Percentiles rank a stretch among this genome's conserved stretches.
Conservation (phyloP, 495 filamentous ascomycete genomes). For the Penicillium daleae region DNA sequence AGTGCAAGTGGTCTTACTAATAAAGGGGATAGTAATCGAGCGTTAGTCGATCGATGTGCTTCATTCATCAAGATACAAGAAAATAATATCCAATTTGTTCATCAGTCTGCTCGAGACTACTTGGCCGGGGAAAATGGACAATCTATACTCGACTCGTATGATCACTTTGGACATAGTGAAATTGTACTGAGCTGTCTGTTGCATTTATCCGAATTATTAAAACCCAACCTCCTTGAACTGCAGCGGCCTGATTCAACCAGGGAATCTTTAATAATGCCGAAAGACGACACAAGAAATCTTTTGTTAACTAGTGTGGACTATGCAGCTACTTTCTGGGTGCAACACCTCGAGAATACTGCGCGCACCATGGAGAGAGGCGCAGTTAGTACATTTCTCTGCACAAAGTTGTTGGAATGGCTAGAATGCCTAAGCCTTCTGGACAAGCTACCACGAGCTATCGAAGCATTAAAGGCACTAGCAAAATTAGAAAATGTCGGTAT, state of each 20-base stretch:
- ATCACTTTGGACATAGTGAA: constrained; percentile 21
- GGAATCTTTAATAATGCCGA: neutral
- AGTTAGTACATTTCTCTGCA: constrained; percentile 20
- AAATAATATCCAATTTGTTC: constrained; percentile 24
- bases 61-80: constrained; percentile 26
- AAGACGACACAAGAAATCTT: constrained; percentile 5
- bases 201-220: constrained; percentile 21
- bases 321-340: constrained; percentile 26
- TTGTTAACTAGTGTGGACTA: constrained; percentile 20
- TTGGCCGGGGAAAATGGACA: constrained; percentile 17
- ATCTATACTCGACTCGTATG: constrained; percentile 17
- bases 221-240: constrained; percentile 24
- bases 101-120: constrained; percentile 28
- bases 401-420: constrained; percentile 31
- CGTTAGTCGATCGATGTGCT: constrained; percentile 14
- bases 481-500: constrained; percentile 12
- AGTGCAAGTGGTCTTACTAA: constrained; percentile 2
- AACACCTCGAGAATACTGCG: constrained; percentile 16
- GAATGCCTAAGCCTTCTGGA: constrained; percentile 33
- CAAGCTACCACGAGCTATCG: constrained; percentile 21
- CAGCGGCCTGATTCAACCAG: constrained; percentile 9
- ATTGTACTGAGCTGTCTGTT: constrained; percentile 25
- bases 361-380: neutral
- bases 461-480: constrained; percentile 12
- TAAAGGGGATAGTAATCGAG: neutral